Percentiles rank a stretch among this genome's conserved stretches.
phyloP scores from a whole-genome alignment of 225 moss, liverwort and hornwort genomes.

The Polytrichum commune region DNA sequence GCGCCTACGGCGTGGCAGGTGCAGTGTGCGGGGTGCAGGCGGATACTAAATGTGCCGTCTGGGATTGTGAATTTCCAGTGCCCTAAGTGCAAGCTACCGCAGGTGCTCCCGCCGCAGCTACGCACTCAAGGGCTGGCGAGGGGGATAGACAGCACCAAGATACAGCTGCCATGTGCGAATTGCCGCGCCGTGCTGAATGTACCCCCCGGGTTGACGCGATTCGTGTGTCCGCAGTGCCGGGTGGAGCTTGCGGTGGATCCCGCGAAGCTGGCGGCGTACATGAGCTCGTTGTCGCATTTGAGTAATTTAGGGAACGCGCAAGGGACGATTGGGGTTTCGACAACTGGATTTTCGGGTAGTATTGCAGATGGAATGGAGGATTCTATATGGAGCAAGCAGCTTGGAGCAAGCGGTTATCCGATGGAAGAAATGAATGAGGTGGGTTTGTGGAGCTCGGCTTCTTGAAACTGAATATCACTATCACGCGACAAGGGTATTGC shows the following conservation, averaged over 20 bases:
- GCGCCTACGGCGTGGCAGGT: conserved; percentile 77
- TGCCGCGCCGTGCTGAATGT: conserved; percentile 95
- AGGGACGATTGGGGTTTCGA: conserved; percentile 24
- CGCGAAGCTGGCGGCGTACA: conserved; percentile 79
- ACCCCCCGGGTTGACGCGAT: conserved; percentile 82
- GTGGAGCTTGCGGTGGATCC: conserved; percentile 99
- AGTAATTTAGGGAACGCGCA: conserved; percentile 35
- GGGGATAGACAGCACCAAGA: conserved; percentile 80
- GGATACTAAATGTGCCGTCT: conserved; percentile 84
- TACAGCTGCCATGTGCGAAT: conserved; percentile 98
- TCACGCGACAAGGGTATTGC: no score
- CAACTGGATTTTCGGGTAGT: conserved; percentile 16
- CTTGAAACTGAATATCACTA: no score
- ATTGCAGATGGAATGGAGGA: conserved; percentile 53
- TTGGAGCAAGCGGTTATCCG: conserved; percentile 25
- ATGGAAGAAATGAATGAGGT: conserved; percentile 96
- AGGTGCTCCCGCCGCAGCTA: conserved; percentile 82
- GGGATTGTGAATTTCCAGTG: conserved; percentile 97
- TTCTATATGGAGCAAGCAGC: conserved; percentile 53
- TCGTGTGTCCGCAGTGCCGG: conserved; percentile 96
- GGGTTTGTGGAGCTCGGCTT: neutral
- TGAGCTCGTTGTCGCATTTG: conserved; percentile 66
- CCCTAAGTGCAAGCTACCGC: conserved; percentile 93
- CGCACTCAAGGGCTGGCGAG: conserved; percentile 67
- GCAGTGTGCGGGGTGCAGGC: conserved; percentile 92